These are phyloP conservation scores for Myxozyma sirexii DNA, from an alignment of 805 yeast genomes.

Conservation along the genomic window DNA sequence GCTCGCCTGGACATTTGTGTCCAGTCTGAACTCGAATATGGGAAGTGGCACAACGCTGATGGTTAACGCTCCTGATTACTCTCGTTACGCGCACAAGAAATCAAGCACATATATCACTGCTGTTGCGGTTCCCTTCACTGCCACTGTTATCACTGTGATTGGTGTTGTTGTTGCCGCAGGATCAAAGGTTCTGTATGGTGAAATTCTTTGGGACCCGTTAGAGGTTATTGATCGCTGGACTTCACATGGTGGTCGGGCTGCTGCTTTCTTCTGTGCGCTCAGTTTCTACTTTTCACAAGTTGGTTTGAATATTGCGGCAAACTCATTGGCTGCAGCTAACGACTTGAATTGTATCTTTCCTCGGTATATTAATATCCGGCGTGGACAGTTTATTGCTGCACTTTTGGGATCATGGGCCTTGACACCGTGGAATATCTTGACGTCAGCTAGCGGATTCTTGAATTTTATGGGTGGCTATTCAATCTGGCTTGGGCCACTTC, in stretches of 20 bases:
- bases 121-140: slow-evolving; percentile 24
- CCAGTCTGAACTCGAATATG: slow-evolving; percentile 57
- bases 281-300: slow-evolving; percentile 68
- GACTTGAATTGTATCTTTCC: slow-evolving; percentile 47
- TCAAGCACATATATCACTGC: slow-evolving; percentile 14
- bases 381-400: slow-evolving; percentile 46
- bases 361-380: slow-evolving; percentile 59
- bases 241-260: slow-evolving; percentile 34
- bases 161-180: slow-evolving; percentile 33
- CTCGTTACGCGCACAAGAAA: slow-evolving; percentile 51
- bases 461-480: slow-evolving; percentile 46
- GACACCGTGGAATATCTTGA: slow-evolving; percentile 49
- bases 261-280: slow-evolving; percentile 31
- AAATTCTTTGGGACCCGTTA: slow-evolving; percentile 33
- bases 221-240: slow-evolving; percentile 29
- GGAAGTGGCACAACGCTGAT: slow-evolving; percentile 45
- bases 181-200: slow-evolving; percentile 30
- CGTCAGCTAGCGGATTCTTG: slow-evolving; percentile 45
- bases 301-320: slow-evolving; percentile 67
- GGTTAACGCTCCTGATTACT: slow-evolving; percentile 54
- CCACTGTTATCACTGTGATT: slow-evolving; percentile 25
- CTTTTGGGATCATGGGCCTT: slow-evolving; percentile 43
- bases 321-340: slow-evolving; percentile 49
- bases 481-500: slow-evolving; percentile 48
- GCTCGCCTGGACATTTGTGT: slow-evolving; percentile 71